phyloP scores from a whole-genome alignment of 2,329 filamentous ascomycete genomes.

The Aspergillus sclerotialis region DNA sequence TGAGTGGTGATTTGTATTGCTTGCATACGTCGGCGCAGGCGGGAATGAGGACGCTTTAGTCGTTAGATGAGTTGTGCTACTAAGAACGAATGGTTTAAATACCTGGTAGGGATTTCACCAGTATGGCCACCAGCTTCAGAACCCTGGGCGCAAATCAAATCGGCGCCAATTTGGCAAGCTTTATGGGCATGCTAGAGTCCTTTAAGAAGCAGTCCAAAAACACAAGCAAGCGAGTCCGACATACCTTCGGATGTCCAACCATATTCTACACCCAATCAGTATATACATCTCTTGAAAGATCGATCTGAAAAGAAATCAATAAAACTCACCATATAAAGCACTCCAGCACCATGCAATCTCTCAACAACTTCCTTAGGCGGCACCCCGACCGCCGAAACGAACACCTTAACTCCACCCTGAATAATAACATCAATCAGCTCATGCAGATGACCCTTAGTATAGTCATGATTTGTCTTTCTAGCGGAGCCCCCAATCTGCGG shows the following conservation, averaged over 20 bases:
- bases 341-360: neutral
- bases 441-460: neutral
- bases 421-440: conserved; percentile 1
- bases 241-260: conserved; percentile 1
- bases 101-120: neutral
- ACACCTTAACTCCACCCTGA: neutral
- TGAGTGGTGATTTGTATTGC: neutral
- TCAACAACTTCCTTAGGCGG: conserved; percentile 1
- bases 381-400: conserved; percentile 1
- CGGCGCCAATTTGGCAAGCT: neutral
- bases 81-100: neutral
- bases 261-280: conserved; percentile 1
- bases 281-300: too few relatives aligned
- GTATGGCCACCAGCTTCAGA: conserved; percentile 1
- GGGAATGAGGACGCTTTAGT: neutral
- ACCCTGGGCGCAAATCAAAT: conserved; percentile 1
- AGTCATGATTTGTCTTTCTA: conserved; percentile 1
- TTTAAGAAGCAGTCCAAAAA: neutral
- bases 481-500: conserved; percentile 43
- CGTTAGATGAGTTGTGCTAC: neutral
- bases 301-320: too few relatives aligned
- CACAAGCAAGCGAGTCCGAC: neutral
- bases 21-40: conserved; percentile 1
- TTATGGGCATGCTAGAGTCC: neutral
- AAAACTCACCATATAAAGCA: conserved; percentile 1